phyloP scores from a whole-genome alignment of 2,329 filamentous ascomycete genomes.

The Dactylellina sp. region DNA sequence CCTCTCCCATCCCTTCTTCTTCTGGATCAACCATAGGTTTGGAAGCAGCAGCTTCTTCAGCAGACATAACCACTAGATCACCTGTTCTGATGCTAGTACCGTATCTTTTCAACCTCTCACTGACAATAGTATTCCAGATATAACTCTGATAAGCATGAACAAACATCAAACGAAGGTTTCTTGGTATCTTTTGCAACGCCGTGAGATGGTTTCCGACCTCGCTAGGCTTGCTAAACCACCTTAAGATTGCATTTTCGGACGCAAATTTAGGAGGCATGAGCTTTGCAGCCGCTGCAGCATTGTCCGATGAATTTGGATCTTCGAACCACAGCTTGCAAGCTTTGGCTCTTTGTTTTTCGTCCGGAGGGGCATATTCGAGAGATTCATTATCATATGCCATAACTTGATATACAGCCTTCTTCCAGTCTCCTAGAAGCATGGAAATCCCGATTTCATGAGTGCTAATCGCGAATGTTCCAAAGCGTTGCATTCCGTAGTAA shows the following conservation, averaged over 20 bases:
- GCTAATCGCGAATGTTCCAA: slow-evolving; percentile 86
- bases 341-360: slow-evolving; percentile 82
- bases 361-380: slow-evolving; percentile 73
- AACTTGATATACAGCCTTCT: slow-evolving; percentile 81
- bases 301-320: slow-evolving; percentile 65
- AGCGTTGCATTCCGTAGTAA: slow-evolving; percentile 97
- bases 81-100: slow-evolving; percentile 80
- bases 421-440: slow-evolving; percentile 83
- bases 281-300: slow-evolving; percentile 72
- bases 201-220: slow-evolving; percentile 74
- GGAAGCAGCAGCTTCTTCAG: slow-evolving; percentile 39
- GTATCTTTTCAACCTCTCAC: slow-evolving; percentile 81
- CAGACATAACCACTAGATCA: slow-evolving; percentile 77
- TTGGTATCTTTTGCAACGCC: slow-evolving; percentile 81
- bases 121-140: slow-evolving; percentile 89
- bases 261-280: slow-evolving; percentile 82
- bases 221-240: slow-evolving; percentile 70
- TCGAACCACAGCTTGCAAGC: slow-evolving; percentile 80
- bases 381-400: slow-evolving; percentile 77
- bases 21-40: slow-evolving; percentile 62
- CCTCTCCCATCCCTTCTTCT: slow-evolving; percentile 68
- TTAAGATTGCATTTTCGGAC: slow-evolving; percentile 82
- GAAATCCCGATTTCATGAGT: slow-evolving; percentile 87
- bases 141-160: slow-evolving; percentile 95
- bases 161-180: slow-evolving; percentile 90